Base-by-base conservation (phyloP, 2,329 filamentous ascomycete species). In the Penicillium expansum region DNA sequence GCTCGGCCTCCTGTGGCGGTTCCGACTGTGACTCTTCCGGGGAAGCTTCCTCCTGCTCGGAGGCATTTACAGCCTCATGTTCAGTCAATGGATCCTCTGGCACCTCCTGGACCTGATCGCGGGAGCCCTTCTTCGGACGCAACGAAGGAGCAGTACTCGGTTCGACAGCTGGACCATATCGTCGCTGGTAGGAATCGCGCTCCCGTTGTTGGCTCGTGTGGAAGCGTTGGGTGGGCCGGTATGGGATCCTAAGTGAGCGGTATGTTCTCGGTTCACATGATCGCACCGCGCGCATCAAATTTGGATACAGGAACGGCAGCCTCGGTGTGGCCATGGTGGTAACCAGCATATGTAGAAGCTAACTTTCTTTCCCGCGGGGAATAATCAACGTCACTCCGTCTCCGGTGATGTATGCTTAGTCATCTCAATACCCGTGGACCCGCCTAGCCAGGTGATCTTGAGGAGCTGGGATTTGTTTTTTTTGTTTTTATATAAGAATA, bases 221-320 rank as follows among this genome's bases (percentile, higher is more conserved):
- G 47, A 79, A 74, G 29, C 62, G 39, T 62, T 65, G 55, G 60
- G 63, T 68, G 62, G 69, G 62, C 59, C 59, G 62, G 62, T 56
- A 56, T 32, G 66, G 67, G 33, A 75, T 67, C 59, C 77, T 73
- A 52, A 80, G 73, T 14, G 77, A 72, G 64, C 76, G 70, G 63
- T 77, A 74, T 24, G 72, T 75, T 30, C 61, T 76, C 39, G 72
- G 77, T 70, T 74, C 78, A 69, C 73, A 84, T 69, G 73, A 73
- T 68, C 80, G 78, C 61, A 80, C 71, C 16, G 80, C 78, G 53
- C 86, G 84, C 72, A 87, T 83, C 53, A 90, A 74, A 63, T 86
- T 84, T 44, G 88, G 86, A 64, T 89, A 90, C 18, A 90, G 78
- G 67, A 90, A 90, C 16, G 84, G 83, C 58, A 90, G 77, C 67